Base-by-base conservation (phyloP, 2,329 filamentous ascomycete genomes). In the Calonectria ilicicola region DNA sequence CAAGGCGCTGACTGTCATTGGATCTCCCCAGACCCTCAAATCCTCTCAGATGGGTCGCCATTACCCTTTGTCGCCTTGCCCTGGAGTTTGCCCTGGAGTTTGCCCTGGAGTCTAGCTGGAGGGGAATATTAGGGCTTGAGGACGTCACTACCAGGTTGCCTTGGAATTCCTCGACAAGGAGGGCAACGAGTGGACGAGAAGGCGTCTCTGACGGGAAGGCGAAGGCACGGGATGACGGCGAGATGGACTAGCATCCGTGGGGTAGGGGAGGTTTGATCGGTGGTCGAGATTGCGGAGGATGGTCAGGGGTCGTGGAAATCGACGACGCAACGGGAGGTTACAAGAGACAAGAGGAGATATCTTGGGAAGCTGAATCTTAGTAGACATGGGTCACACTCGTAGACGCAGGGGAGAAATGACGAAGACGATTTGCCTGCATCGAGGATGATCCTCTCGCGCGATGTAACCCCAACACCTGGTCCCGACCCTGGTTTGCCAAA, bases 381-480 rank as follows among this genome's bases (percentile, higher is more conserved):
- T 26, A 12, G 65, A 38, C 38, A 67, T 40, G 63, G 65, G 63
- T 69, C 65, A 66, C 9, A 44, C 35, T 63, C 17, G 58, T 15
- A 26, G 65, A 69, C 58, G 67, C 66, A 77, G 72, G 76, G 68
- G 75, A 77, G 73, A 72, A 68, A 74, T 78, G 72, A 68, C 58
- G 51, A 63, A 70, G 67, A 53, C 49, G 62, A 72, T 65, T 72
- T 46, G 70, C 64, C 65, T 58, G 47, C 49, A 49, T 64, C 23
- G 35, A 74, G 75, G 74, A 73, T 70, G 73, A 69, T 56, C 70
- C 73, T 66, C 70, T 69, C 60, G 29, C 72, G 63, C 77, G 77
- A 79, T 79, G 77, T 79, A 58, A 79, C 77, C 73, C 47, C 44
- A 72, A 66, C 75, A 77, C 76, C 75, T 77, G 70, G 67, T 65